Percentiles rank a stretch among this genome's conserved stretches.
Conservation (phyloP, 345 rosid species). For the Hibiscus syriacus region DNA sequence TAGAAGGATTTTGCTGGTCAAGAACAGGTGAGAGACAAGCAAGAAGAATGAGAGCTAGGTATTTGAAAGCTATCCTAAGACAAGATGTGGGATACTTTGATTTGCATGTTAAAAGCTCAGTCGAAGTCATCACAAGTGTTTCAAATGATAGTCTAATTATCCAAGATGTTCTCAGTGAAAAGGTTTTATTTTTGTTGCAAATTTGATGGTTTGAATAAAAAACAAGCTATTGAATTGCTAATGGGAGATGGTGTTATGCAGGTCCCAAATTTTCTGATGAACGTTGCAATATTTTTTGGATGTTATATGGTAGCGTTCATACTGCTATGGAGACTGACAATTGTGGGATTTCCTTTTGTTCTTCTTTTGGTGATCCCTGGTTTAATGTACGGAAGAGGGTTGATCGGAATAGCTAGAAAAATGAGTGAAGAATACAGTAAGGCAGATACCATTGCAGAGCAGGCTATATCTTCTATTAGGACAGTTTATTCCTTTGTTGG, state of each 20-base stretch:
- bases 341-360: conserved; percentile 63
- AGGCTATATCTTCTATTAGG: conserved; percentile 68
- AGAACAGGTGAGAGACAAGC: conserved; percentile 90
- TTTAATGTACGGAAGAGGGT: conserved; percentile 63
- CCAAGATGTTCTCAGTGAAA: conserved; percentile 79
- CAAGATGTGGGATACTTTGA: conserved; percentile 87
- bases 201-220: not conserved
- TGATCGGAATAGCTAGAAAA: conserved; percentile 60
- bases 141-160: conserved; percentile 69
- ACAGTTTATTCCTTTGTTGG: conserved; percentile 81
- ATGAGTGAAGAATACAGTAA: conserved; percentile 66
- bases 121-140: conserved; percentile 74
- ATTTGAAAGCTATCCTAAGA: conserved; percentile 69
- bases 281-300: conserved; percentile 41
- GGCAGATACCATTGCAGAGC: conserved; percentile 69
- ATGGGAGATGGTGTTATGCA: conserved; percentile 21
- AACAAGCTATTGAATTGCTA: too few species aligned
- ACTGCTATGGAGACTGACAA: conserved; percentile 71
- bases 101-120: conserved; percentile 63
- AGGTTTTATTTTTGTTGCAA: conserved; percentile 31
- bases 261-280: conserved; percentile 78
- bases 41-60: conserved; percentile 65
- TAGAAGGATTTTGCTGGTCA: conserved; percentile 88
- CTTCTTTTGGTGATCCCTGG: conserved; percentile 69
- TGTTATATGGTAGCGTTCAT: conserved; percentile 58